Conservation (phyloP, 352 stramenopile species). For the Phytophthora europaea region DNA sequence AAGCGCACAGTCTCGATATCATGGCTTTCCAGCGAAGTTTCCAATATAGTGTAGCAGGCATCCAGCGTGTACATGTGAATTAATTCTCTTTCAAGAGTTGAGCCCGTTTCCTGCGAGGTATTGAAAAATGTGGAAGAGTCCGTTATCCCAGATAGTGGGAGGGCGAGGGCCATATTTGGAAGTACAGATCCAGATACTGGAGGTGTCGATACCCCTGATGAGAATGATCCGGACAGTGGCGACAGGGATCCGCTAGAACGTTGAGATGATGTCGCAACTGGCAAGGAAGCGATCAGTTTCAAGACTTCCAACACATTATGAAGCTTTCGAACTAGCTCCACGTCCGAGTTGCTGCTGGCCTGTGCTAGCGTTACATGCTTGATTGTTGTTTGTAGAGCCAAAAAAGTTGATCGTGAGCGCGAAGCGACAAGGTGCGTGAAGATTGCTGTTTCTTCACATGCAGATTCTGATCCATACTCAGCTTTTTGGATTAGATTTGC, state of each 20-base stretch:
- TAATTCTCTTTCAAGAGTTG: constrained; percentile 39
- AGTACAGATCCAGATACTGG: constrained; percentile 24
- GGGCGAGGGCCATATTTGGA: constrained; percentile 27
- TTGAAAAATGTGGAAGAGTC: constrained; percentile 48
- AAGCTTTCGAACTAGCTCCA: constrained; percentile 36
- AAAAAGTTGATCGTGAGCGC: constrained; percentile 41
- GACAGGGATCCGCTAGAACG: constrained; percentile 18
- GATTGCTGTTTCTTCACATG: constrained; percentile 66
- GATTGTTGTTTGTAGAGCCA: constrained; percentile 56
- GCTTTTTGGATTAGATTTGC: constrained; percentile 58
- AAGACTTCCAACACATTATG: constrained; percentile 41
- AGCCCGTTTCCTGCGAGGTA: constrained; percentile 5
- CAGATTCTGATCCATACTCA: constrained; percentile 54
- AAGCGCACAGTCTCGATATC: constrained; percentile 40
- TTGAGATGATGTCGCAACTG: constrained; percentile 21
- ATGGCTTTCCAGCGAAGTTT: constrained; percentile 30
- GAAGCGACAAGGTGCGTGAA: constrained; percentile 67
- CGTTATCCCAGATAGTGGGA: constrained; percentile 27
- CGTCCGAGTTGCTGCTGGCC: constrained; percentile 34
- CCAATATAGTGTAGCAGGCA: constrained; percentile 56
- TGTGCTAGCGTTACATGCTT: constrained; percentile 46
- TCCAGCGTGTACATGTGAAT: constrained; percentile 66
- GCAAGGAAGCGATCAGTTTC: constrained; percentile 38
- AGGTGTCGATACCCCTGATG: constrained; percentile 23
- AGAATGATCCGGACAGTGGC: constrained; percentile 25